Conservation (phyloP, 139 green algal species). For the Chlorella ohadii region DNA sequence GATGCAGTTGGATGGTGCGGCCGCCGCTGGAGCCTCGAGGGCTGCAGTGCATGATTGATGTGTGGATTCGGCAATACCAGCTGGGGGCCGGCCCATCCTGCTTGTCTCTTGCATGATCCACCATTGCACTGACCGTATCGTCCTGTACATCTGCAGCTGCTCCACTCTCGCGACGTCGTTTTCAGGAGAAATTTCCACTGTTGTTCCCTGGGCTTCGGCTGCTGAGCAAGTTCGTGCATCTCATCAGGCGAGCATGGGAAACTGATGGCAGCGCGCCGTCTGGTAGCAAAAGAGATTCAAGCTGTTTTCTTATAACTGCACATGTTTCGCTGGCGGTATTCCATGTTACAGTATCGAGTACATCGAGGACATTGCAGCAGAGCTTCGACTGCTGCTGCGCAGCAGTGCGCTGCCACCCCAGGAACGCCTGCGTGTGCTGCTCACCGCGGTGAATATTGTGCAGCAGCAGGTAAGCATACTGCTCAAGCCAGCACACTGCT, state of each 20-base stretch:
- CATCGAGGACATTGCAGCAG: conserved; percentile 74
- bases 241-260: conserved; percentile 3
- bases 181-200: conserved; percentile 2
- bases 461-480: conserved; percentile 35
- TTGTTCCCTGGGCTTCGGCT: neutral
- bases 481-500: too few species aligned
- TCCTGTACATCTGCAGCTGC: too few species aligned
- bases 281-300: too few species aligned
- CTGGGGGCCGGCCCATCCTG: too few species aligned
- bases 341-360: conserved; percentile 72
- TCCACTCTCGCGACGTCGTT: neutral
- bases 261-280: too few species aligned
- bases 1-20: neutral
- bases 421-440: conserved; percentile 67
- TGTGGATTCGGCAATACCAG: too few species aligned
- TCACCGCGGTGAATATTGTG: conserved; percentile 68
- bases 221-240: neutral
- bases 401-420: conserved; percentile 58
- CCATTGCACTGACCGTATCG: too few species aligned
- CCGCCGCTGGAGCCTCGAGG: too few species aligned
- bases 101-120: too few species aligned
- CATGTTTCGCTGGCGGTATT: neutral
- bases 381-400: conserved; percentile 62
- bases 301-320: too few species aligned
- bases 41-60: too few species aligned